Base-by-base conservation (phyloP, 352 stramenopile species). In the Globisporangium abappressorium region DNA sequence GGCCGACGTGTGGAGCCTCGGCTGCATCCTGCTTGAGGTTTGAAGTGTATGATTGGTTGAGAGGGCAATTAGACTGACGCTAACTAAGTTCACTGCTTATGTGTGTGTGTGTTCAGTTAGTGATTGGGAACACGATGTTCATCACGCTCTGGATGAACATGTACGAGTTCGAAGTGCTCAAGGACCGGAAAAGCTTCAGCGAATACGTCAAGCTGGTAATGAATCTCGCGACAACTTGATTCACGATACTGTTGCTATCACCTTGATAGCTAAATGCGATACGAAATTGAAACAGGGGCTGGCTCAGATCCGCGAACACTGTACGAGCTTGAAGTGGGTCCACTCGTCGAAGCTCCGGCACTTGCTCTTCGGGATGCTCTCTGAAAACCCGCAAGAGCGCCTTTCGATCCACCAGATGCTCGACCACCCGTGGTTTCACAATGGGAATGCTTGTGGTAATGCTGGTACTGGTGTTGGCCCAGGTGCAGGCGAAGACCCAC, bases 1-100 rank as follows among this genome's bases (percentile, higher is more conserved):
- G 56, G 88, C 85, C 11, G 91, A 97, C 53, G 71, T 95, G 22
- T 97, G 91, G 91, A 94, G 83, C 46, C 63, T 96, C 20, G 89
- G 88, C 2, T 96, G 87, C 69, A 92, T 97, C 18, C 64, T 96
- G 7, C 74, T 97, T 15, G 91, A 92, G 79, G 81, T 26, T 26
- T 26, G 24, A 26, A 1, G 24, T 26, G 24, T 26, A 26, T 26
- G 24, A 26, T 26, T 26, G 24, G 24, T 26, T 26, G 24, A 26
- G 24, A 26, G 24, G 24, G 24, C 24, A 26, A 26, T 26, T 26
- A 26, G 24, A 26, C 24, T 26, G 24, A 26, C 24, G 24, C 24
- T 14, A 15, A 51, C 15, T 38, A 22, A 57, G 5, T 33, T 47
- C 46, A n/a, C 14, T 55, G 36, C 33, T 11, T 41, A 41, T 33